Evolutionary conservation across 768 basidiomycete genomes (phyloP), one percentile per base, ranked within the genome.

Genomic region (Candolleomyces eurysporus): DNA sequence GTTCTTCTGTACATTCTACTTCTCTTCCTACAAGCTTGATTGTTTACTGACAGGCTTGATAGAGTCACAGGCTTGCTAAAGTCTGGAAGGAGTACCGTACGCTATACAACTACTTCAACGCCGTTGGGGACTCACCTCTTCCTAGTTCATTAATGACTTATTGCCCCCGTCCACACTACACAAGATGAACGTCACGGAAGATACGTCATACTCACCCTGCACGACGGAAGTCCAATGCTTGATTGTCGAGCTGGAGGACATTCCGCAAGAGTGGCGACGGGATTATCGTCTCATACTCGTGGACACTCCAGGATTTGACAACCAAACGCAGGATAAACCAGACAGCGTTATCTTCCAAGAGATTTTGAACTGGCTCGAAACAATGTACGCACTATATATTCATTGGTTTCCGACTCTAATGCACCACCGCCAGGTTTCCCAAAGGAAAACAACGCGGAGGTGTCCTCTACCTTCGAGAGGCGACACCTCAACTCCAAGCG

Each of bases 251-350:
- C 43, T 45, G 43, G 3, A 45, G 14, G 43, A 45, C 43, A 14
- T n/a, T n/a, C n/a, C 43, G 43, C 43, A n/a, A 45, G 26, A 26
- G 26, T 45, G 43, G 14, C 13, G 4, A n/a, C 13, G 43, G 43
- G 43, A 45, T 45, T 45, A 45, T n/a, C 43, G 43, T 13, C 43
- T 69, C 13, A 62, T 69, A 4, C 51, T 72, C 4, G 66, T 71
- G 30, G 71, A 73, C 57, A 69, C 69, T 0, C 69, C 71, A 0
- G 69, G 71, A 2, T 72, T 72, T 56, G 66, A 70, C 42, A 68
- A 72, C 60, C 66, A 66, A 17, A n/a, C n/a, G n/a, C n/a, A n/a
- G n/a, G 17, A 51, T 17, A 45, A 45, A 4, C 4, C n/a, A 4
- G 69, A 74, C 54, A 36, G 49, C 1, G 66, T 68, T 7, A 68